phyloP scores from a whole-genome alignment of 257 asterid species.

The Nicotiana tomentosiformis region DNA sequence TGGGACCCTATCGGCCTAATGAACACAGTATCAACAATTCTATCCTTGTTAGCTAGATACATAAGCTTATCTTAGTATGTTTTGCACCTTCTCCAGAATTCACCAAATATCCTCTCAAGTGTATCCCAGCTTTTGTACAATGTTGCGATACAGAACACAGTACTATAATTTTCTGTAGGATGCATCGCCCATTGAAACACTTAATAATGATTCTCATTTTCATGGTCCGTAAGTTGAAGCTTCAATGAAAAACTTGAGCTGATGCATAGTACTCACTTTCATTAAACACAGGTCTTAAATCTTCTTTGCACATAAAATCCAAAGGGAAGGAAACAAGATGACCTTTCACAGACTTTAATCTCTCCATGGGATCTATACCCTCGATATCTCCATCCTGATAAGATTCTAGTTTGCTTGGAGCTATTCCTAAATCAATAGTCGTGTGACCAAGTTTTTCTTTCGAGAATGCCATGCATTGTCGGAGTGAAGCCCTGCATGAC shows the following conservation, averaged over 20 bases:
- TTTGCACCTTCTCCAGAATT: background rate
- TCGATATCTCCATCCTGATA: slow-evolving; percentile 61
- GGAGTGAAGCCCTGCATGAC: slow-evolving; percentile 60
- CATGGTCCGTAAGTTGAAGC: background rate
- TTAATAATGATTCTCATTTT: background rate
- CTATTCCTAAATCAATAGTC: slow-evolving; percentile 84
- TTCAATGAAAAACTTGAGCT: slow-evolving; percentile 80
- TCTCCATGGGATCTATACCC: slow-evolving; percentile 81
- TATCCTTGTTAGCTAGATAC: background rate
- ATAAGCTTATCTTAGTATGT: background rate
- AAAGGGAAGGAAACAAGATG: slow-evolving; percentile 92
- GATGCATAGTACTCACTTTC: slow-evolving; percentile 98
- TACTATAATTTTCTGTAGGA: background rate
- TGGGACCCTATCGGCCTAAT: background rate
- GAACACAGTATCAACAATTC: background rate
- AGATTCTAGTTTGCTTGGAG: slow-evolving; percentile 58
- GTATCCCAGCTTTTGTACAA: background rate
- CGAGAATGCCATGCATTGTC: slow-evolving; percentile 74
- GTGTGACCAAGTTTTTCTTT: slow-evolving; percentile 74
- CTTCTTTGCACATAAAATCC: slow-evolving; percentile 91
- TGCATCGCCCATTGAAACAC: background rate
- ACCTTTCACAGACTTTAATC: slow-evolving; percentile 63
- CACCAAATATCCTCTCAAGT: background rate
- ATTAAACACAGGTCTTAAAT: slow-evolving; percentile 82
- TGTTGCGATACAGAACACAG: background rate